These are phyloP conservation scores for Penicillium janthinellum DNA, from an alignment of 2,329 filamentous ascomycete genomes.

Conservation along the genomic window DNA sequence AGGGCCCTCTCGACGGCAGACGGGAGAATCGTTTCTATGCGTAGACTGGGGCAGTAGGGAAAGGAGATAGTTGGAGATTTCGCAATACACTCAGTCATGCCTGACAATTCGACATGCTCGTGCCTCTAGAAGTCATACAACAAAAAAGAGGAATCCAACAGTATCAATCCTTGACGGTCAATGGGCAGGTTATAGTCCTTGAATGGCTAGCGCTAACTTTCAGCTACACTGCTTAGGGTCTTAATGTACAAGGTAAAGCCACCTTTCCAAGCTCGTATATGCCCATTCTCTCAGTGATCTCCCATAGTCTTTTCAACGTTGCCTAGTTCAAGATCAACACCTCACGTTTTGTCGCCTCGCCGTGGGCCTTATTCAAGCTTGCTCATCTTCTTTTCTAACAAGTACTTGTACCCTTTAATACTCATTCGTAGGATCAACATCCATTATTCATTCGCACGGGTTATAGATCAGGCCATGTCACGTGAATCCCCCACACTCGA, in stretches of 20 bases:
- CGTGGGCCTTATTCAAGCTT: neutral
- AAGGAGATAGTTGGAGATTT: neutral
- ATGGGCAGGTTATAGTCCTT: too few species aligned
- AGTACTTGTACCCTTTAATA: too few species aligned
- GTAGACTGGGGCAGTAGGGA: neutral
- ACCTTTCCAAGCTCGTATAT: neutral
- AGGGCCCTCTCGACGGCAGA: neutral
- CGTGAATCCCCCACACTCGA: constrained; percentile 24
- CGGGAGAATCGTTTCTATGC: neutral
- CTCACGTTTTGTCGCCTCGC: neutral
- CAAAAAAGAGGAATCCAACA: neutral
- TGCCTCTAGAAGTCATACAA: neutral
- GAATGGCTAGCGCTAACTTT: neutral
- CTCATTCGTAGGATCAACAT: neutral
- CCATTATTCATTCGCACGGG: neutral
- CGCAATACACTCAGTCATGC: neutral
- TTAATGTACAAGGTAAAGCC: neutral
- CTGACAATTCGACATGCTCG: neutral
- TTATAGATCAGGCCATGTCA: constrained; percentile 24
- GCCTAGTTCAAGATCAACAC: neutral
- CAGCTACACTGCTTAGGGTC: neutral
- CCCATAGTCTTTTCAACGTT: too few species aligned
- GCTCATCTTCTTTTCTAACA: neutral
- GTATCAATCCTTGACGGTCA: neutral
- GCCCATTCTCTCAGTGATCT: neutral